Base-by-base conservation (phyloP, 176 grass and related monocot species). In the Phyllostachys edulis region DNA sequence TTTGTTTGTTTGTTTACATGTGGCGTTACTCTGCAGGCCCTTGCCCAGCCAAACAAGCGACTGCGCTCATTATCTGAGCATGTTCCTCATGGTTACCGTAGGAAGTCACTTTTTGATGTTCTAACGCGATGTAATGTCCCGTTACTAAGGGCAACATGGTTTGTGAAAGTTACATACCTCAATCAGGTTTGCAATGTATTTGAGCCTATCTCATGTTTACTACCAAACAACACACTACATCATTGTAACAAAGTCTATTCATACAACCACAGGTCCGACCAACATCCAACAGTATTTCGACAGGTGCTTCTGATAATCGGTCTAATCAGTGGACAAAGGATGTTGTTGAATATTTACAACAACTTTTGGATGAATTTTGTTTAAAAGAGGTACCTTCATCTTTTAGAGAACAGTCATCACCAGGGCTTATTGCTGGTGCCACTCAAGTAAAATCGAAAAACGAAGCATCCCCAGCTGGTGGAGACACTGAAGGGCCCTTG, bases 81-180 rank as follows among this genome's bases (percentile, higher is more conserved):
- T 73, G 97, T 96, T 68, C 97, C 97, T 83, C 97, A 99, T 89
- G 97, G 97, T 86, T 99, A 96, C 69, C 91, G 97, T 84, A 89
- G 97, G 56, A 99, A 99, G 84, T 92, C 91, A 59, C 97, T 99
- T 68, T 94, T 99, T 89, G 97, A 99, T 65, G 88, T 91, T 88
- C 91, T 99, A 56, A 96, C 85, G 88, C 91, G 90, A 57, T 88
- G 93, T 67, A 96, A 92, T 89, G 78, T 99, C 49, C 97, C 97
- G 9, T 84, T 99, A 83, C 69, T 96, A 75, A 93, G 97, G 90
- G 97, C 97, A 61, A 94, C 97, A 66, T 99, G 97, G 97, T 99
- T 99, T 89, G 91, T 96, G 69, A 99, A 99, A 94, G 97, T 99
- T 64, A 94, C 91, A 36, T 99, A 99, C 89, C 97, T 99, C 70